Evolutionary conservation across 2,329 filamentous ascomycete species (phyloP), one percentile per base, ranked within the genome.

Genomic region (Pezicula carpinea): DNA sequence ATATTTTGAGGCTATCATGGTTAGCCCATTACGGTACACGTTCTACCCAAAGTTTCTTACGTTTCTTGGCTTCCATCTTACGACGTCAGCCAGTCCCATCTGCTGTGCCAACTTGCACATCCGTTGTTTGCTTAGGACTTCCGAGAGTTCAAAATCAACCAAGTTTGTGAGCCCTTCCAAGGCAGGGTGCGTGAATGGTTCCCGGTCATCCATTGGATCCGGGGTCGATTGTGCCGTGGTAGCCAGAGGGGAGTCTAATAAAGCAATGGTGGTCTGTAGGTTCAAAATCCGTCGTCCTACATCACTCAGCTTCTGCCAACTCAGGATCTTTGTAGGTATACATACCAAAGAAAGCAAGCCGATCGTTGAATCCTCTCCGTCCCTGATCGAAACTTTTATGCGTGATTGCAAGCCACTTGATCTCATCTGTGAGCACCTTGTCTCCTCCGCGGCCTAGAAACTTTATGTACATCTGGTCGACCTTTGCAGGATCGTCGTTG

Each of bases 371-470:
- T 1, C 92, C 92, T 74, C 91, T 84, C 62, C 89, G 77, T 44
- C 91, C 93, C 64, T 97, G 90, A 65, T 99, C 92, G 63, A 96
- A 97, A 69, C 90, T 96, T 79, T 97, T 97, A 69, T 97, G 93
- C 55, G 93, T 99, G 47, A 99, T 81, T 23, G 91, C 91, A 61
- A 97, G 73, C 93, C 93, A 99, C 72, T 96, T 97, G 52, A 93
- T 76, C 70, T 99, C 92, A 14, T 96, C 91, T 2, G 86, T 83
- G 48, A 99, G 74, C 65, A 93, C 66, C 58, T 77, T 79, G 56
- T 87, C 80, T 48, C 87, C 88, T 39, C 78, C 82, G 39, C 73
- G 74, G 5, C 91, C 92, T 46, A 97, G 70, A 57, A 97, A 78
- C 44, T 75, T 75, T 55, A 79, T 75, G 67, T 96, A 95, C 66